Evolutionary conservation across 345 rosid species (phyloP).

Genomic region (Pistacia integerrima): DNA sequence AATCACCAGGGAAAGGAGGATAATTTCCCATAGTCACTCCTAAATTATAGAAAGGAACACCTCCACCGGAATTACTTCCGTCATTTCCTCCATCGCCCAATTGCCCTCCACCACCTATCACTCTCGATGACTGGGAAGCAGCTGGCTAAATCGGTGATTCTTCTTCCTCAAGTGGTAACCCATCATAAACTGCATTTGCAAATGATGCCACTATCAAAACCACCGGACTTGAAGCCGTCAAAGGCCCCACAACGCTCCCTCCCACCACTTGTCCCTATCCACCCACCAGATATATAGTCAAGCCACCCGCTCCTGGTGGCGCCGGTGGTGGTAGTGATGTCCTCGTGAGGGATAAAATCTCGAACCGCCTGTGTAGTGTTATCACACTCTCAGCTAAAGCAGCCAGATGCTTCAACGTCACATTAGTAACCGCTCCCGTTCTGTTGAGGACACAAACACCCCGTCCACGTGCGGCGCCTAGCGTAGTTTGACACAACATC

Average conservation of each 20-base stretch:
- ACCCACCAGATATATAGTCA: slow-evolving; percentile 64
- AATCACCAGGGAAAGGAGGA: slow-evolving; percentile 52
- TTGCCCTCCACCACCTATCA: slow-evolving; percentile 33
- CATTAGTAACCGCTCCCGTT: slow-evolving; percentile 63
- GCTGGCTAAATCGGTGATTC: slow-evolving; percentile 39
- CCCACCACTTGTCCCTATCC: slow-evolving; percentile 81
- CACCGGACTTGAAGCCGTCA: slow-evolving; percentile 71
- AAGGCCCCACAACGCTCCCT: slow-evolving; percentile 68
- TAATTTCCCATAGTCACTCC: slow-evolving; percentile 52
- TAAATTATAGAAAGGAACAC: slow-evolving; percentile 54
- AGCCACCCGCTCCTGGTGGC: slow-evolving; percentile 64
- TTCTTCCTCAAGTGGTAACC: slow-evolving; percentile 61
- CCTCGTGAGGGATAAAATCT: slow-evolving; percentile 67
- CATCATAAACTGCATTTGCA: slow-evolving; percentile 69
- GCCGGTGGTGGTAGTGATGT: slow-evolving; percentile 75
- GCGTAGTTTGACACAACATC: slow-evolving; percentile 60
- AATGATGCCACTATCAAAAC: slow-evolving; percentile 73
- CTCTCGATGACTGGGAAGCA: slow-evolving; percentile 39
- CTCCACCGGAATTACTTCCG: slow-evolving; percentile 21
- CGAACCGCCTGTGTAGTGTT: slow-evolving; percentile 72
- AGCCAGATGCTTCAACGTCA: slow-evolving; percentile 60
- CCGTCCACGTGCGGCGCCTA: slow-evolving; percentile 47
- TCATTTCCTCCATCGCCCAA: slow-evolving; percentile 23
- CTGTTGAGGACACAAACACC: slow-evolving; percentile 69
- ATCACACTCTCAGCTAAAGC: slow-evolving; percentile 58